Base-by-base conservation (phyloP, 208 protist species). In the Zelonia costaricensis region DNA sequence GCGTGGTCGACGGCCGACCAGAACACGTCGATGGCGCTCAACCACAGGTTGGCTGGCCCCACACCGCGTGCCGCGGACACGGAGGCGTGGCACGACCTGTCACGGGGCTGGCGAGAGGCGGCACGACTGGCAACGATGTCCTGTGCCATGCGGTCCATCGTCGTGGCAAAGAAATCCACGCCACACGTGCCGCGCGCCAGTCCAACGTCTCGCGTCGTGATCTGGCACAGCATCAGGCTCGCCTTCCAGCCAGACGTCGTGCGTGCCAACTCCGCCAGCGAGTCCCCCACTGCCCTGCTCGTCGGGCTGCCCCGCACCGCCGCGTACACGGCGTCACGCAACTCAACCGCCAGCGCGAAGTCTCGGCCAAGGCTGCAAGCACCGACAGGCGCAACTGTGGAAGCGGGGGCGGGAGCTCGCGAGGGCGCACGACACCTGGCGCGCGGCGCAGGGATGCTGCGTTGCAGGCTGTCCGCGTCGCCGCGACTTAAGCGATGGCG, bases 1-100 rank as follows among this genome's bases (percentile, higher is more conserved):
- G 23, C 23, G 12, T 92, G 86, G 44, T 89, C 80, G 20, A 92
- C 82, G 0, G 86, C 86, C n/a, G 67, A 70, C 86, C 86, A 89
- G 61, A 82, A 92, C 23, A 92, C 77, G 13, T 70, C 51, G 10
- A 86, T 64, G 1, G 82, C 82, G 35, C 71, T 58, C 22, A 81
- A 22, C 86, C 86, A 92, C 48, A 80, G 43, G 2, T 64, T 64
- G 12, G 18, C 25, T 4, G 47, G 56, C 2, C 63, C 67, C 0
- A 46, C 27, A 6, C 12, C 20, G 2, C 15, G 30, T 13, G 28
- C 10, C 12, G 30, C 2, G 55, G 42, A 10, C 33, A 23, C 13
- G 12, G 27, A 20, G 28, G 20, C 36, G 7, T 39, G 39, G 12
- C 18, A 36, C n/a, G 44, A 48, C 28, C 33, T 59, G 4, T 31